These are phyloP conservation scores for Chlorella sp. DNA, from an alignment of 139 green algal genomes.

Conservation along the genomic window DNA sequence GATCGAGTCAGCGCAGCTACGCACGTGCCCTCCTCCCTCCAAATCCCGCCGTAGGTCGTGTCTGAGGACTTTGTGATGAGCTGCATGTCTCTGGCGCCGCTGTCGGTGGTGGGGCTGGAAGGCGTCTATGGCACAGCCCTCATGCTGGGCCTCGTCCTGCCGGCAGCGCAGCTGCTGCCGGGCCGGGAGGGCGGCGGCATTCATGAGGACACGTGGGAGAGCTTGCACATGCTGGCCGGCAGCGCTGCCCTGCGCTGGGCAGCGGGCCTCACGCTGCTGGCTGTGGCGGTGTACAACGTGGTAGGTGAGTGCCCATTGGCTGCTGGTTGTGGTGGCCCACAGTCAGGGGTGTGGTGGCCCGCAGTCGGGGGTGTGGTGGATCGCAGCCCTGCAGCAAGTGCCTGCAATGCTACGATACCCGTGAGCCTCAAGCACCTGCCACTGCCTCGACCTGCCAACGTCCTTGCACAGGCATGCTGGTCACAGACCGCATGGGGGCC, in stretches of 20 bases:
- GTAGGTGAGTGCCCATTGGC: not conserved
- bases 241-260: slow-evolving; percentile 46
- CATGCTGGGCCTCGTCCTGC: slow-evolving; percentile 63
- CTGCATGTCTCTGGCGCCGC: not conserved
- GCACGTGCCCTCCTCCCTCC: no score
- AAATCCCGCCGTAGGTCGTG: slow-evolving; percentile 57
- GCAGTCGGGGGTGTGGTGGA: no score
- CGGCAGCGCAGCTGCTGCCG: slow-evolving; percentile 54
- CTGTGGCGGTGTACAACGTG: slow-evolving; percentile 77
- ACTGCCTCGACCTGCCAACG: not conserved
- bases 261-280: slow-evolving; percentile 69
- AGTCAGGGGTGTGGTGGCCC: no score
- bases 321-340: no score
- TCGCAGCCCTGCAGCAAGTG: no score
- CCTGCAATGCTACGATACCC: no score
- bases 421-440: no score
- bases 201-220: slow-evolving; percentile 86
- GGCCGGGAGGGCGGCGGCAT: slow-evolving; percentile 79
- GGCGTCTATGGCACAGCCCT: slow-evolving; percentile 56
- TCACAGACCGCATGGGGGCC: slow-evolving; percentile 73
- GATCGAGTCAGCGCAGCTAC: no score
- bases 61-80: slow-evolving; percentile 77
- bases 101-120: slow-evolving; percentile 47
- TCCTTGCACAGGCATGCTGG: slow-evolving; percentile 63
- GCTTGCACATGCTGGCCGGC: slow-evolving; percentile 61